Evolutionary conservation across 257 asterid species (phyloP), one percentile per base, ranked within the genome.

Genomic region (Nicotiana paniculata): DNA sequence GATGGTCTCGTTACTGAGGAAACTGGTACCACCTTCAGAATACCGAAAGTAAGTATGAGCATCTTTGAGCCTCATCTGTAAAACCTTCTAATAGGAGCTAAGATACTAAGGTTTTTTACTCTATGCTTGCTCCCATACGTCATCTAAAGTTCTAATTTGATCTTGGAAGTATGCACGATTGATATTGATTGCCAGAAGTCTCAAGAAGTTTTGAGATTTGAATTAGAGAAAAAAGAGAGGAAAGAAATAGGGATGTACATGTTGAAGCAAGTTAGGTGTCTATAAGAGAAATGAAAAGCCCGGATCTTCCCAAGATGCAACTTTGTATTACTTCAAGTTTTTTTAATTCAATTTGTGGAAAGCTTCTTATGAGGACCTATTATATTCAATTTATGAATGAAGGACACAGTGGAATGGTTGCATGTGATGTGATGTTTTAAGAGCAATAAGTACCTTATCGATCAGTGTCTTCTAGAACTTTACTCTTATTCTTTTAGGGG

Each of bases 1-100:
- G 80, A 96, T 96, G 99, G 99, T 96, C 82, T 96, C 99, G 55
- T 87, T 96, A 85, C 85, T 96, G 91, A 90, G 99, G 84, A 96
- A 94, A 88, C 89, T 96, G 90, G 94, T 92, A 65, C 99, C 98
- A 39, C 95, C 99, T 83, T 92, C 97, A 77, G 99, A 96, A 85
- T 96, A 90, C 87, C 92, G 99, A 26, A 96, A 93, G 99, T 96
- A 90, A 89, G 99, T 88, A 32, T 57, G 43, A 65, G 30, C 77
- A 48, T 17, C 53, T 63, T 65, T 80, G 24, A 6, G 61, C 54
- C 77, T 80, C 64, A 48, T 80, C 64, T 30, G 82, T 62, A 26
- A 43, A 48, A 11, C 59, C 43, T 79, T 79, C 28, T 30, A 37
- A 32, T 79, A 39, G 46, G 59, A 58, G 67, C 62, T 48, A 48